A percentile compares a stretch with the other conserved stretches of the same genome.
Conservation (phyloP, 176 grass and related monocot genomes). For the Tuctoria greenei region DNA sequence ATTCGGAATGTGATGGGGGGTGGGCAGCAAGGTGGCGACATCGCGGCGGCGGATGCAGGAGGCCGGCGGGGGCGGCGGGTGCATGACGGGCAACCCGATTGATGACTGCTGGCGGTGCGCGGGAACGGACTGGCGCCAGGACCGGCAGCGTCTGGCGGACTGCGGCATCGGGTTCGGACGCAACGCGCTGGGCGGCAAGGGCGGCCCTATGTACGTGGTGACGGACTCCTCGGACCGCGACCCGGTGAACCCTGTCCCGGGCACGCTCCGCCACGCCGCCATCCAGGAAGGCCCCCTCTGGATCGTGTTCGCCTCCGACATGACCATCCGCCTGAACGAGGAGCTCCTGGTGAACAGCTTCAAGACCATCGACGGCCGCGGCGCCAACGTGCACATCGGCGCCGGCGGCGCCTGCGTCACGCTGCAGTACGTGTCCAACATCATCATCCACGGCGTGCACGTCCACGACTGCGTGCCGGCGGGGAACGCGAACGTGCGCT, state of each 20-base stretch:
- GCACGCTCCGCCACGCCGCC: conserved; percentile 79
- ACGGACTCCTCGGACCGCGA: conserved; percentile 79
- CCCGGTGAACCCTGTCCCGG: conserved; percentile 63
- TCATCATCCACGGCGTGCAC: conserved; percentile 92
- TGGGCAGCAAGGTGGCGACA: conserved; percentile 43
- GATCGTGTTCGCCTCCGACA: conserved; percentile 85
- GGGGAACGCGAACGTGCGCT: conserved; percentile 69
- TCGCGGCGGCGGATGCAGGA: conserved; percentile 56
- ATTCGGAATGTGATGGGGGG: background rate
- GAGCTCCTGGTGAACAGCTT: conserved; percentile 92
- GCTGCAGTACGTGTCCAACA: conserved; percentile 79
- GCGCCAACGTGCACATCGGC: conserved; percentile 58
- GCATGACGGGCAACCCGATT: conserved; percentile 83
- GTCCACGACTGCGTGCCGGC: conserved; percentile 84
- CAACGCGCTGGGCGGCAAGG: conserved; percentile 79
- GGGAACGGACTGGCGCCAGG: conserved; percentile 67
- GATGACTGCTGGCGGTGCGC: conserved; percentile 91
- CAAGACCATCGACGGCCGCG: conserved; percentile 92
- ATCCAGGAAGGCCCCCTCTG: conserved; percentile 94
- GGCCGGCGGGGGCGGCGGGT: conserved; percentile 27
- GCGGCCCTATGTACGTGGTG: conserved; percentile 74
- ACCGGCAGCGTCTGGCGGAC: conserved; percentile 78
- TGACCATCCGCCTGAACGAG: conserved; percentile 76
- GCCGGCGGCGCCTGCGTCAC: conserved; percentile 94
- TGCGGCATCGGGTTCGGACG: conserved; percentile 86